A percentile compares a stretch with the other conserved stretches of the same genome.
Evolutionary conservation across 148 eudicot genomes (phyloP).

Genomic region (Rhododendron williamsianum): DNA sequence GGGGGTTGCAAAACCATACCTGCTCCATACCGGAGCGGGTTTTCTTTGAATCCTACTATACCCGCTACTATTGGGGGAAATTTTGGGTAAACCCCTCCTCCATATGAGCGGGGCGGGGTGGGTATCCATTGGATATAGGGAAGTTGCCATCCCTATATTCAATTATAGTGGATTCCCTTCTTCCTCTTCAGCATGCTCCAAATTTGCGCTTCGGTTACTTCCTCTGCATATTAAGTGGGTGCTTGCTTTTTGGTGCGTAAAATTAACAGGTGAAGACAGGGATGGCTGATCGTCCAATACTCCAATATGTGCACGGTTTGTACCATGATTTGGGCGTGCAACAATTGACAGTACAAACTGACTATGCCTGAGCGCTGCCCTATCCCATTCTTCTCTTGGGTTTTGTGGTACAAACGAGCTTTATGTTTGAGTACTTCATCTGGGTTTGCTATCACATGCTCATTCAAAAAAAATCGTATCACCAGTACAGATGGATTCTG

Average conservation of each 20-base stretch:
- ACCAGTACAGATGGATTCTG: neutral
- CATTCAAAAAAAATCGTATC: neutral
- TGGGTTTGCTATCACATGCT: neutral
- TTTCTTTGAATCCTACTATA: no score
- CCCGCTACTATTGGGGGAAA: no score
- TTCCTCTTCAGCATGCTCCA: neutral
- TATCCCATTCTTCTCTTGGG: neutral
- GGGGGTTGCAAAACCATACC: no score
- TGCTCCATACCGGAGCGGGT: no score
- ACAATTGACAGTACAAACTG: constrained; percentile 73
- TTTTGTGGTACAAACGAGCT: neutral
- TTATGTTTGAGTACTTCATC: neutral
- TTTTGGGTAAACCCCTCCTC: no score
- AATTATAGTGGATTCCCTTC: neutral
- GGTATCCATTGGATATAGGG: no score
- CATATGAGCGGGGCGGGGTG: no score
- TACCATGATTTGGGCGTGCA: constrained; percentile 91
- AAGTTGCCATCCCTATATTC: neutral
- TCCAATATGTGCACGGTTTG: constrained; percentile 65
- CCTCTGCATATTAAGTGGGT: neutral
- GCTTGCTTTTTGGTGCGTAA: neutral
- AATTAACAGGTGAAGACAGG: constrained; percentile 64
- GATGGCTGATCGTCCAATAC: constrained; percentile 51
- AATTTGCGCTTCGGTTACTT: neutral
- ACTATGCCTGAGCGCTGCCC: constrained; percentile 30